These are phyloP conservation scores for Sporisorium scitamineum DNA, from an alignment of 1,284 basidiomycete species.

Conservation along the genomic window DNA sequence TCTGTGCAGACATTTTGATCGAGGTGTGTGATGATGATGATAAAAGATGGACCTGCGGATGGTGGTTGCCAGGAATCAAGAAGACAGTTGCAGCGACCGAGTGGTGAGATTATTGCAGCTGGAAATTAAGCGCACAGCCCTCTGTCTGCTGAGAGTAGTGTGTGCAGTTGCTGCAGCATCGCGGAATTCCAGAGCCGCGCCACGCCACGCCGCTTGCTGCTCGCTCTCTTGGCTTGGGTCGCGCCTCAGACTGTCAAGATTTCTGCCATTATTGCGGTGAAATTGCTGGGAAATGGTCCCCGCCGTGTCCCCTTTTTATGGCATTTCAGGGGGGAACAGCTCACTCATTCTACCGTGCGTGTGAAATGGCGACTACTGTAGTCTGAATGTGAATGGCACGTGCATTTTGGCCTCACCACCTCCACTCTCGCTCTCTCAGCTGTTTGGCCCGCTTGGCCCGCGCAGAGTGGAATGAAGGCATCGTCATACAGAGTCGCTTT, in stretches of 20 bases:
- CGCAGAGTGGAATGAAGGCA: neutral
- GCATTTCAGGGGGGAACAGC: neutral
- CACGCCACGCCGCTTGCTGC: neutral
- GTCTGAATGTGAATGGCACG: slow-evolving; percentile 18
- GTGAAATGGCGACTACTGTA: no score
- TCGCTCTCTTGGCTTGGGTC: neutral
- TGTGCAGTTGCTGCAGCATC: neutral
- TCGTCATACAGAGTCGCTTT: neutral
- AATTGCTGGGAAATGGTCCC: neutral
- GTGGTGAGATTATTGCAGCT: neutral
- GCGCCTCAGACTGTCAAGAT: neutral
- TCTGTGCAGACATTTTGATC: slow-evolving; percentile 47
- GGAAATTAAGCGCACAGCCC: neutral
- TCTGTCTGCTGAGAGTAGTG: neutral
- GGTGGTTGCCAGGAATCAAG: slow-evolving; percentile 5
- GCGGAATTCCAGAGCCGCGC: neutral
- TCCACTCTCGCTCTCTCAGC: slow-evolving; percentile 20
- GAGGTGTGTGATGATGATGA: neutral
- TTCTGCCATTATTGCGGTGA: no score
- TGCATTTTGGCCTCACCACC: slow-evolving; percentile 22
- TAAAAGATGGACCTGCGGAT: slow-evolving; percentile 7
- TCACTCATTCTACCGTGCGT: slow-evolving; percentile 13
- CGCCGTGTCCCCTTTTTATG: neutral
- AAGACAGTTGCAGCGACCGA: slow-evolving; percentile 5
- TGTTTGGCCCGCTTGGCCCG: neutral